Evolutionary conservation across 306 rosid species (phyloP).

Genomic region (Potentilla sterilis): DNA sequence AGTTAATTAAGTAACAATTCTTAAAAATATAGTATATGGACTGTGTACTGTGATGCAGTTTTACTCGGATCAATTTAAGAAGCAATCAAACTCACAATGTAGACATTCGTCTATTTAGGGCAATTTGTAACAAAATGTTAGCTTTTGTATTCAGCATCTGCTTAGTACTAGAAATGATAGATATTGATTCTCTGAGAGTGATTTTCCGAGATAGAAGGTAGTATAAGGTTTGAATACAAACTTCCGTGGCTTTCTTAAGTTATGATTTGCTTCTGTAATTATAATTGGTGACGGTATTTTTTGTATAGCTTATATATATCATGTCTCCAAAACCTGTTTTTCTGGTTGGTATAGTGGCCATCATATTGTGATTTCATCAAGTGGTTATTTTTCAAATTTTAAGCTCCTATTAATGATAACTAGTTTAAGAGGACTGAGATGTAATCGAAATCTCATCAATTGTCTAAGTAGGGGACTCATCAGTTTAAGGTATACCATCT

Average conservation of each 20-base stretch:
- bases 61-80: neutral
- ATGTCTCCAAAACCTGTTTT: neutral
- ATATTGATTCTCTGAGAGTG: neutral
- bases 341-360: neutral
- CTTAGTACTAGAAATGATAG: neutral
- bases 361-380: neutral
- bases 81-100: neutral
- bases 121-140: neutral
- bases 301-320: neutral
- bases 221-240: neutral
- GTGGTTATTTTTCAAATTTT: neutral
- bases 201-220: neutral
- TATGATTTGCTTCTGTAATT: neutral
- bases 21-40: no score
- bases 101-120: neutral
- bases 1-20: neutral
- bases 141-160: neutral
- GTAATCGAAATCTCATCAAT: neutral
- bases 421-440: neutral
- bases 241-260: neutral
- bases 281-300: neutral
- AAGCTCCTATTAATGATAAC: neutral
- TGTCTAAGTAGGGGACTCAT: neutral
- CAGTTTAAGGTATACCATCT: neutral
- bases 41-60: neutral